Conservation (phyloP, 441 rosid species). For the Populus tomentosa region DNA sequence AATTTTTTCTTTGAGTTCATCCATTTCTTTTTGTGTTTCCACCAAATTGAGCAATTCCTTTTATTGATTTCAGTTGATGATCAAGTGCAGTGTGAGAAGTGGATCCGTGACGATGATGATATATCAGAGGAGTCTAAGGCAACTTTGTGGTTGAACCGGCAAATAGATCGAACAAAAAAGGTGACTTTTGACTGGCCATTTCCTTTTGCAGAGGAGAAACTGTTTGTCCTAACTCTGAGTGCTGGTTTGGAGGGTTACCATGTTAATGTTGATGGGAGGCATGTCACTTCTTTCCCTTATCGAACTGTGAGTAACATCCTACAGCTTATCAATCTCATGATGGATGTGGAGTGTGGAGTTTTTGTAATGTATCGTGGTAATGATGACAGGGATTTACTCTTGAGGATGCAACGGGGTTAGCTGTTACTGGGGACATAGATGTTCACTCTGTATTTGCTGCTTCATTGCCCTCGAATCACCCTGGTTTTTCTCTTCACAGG, state of each 20-base stretch:
- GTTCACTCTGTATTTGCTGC: slow-evolving; percentile 78
- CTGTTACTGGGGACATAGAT: slow-evolving; percentile 72
- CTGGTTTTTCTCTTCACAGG: slow-evolving; percentile 71
- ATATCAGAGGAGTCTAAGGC: slow-evolving; percentile 58
- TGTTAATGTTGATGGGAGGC: slow-evolving; percentile 76
- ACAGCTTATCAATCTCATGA: not conserved
- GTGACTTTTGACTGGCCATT: slow-evolving; percentile 76
- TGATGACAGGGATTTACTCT: slow-evolving; percentile 75
- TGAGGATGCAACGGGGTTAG: slow-evolving; percentile 94
- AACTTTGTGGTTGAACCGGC: slow-evolving; percentile 77
- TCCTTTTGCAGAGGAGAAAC: slow-evolving; percentile 70
- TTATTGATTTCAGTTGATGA: slow-evolving; percentile 64
- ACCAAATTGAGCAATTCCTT: slow-evolving; percentile 15
- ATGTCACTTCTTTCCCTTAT: slow-evolving; percentile 80
- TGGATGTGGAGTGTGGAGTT: slow-evolving; percentile 6
- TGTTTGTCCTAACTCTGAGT: slow-evolving; percentile 75
- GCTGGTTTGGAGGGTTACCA: slow-evolving; percentile 93
- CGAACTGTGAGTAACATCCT: slow-evolving; percentile 58
- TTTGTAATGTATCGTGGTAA: slow-evolving; percentile 18
- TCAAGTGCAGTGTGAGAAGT: slow-evolving; percentile 81
- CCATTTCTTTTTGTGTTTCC: not conserved
- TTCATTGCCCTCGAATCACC: slow-evolving; percentile 70
- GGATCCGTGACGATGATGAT: slow-evolving; percentile 70
- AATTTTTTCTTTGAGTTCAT: not conserved
- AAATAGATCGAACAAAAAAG: slow-evolving; percentile 63